Base-by-base conservation (phyloP, 2,329 filamentous ascomycete species). In the Teratosphaeria zuluensis region DNA sequence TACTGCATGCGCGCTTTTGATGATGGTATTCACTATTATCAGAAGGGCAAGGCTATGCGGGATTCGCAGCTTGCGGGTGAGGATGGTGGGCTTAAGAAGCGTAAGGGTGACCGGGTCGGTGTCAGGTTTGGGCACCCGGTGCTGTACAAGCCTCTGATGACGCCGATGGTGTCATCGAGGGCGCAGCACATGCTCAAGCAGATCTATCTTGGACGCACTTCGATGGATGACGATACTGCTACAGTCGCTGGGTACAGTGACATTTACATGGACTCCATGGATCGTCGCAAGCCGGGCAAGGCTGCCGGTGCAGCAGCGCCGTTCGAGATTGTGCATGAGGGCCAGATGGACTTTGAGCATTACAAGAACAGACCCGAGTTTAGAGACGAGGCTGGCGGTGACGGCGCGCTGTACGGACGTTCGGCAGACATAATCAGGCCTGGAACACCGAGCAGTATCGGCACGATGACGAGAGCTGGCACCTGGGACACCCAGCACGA, bases 161-260 rank as follows among this genome's bases (percentile, higher is more conserved):
- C 91, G 0, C 92, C 92, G 2, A 96, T 97, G 92, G 92, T 97
- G 3, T 88, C 95, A 67, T 88, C 90, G 57, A 95, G 89, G 74
- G 90, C 90, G 2, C 89, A 94, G 68, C 91, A 94, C 60, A 81
- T 94, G 48, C 81, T 99, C 9, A 86, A 87, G n/a, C 84, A 88
- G 51, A 81, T 99, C 55, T 96, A 96, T 72, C 85, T 85, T 28
- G 92, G 92, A 11, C 86, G 92, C 4, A 71, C 67, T 2, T 68
- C 66, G 0, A 76, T 95, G 28, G 86, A 90, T 58, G 82, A 84
- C 1, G 81, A 84, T 31, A 82, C 84, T 30, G 77, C 81, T 0
- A 77, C 80, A 58, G 74, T 79, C 66, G 87, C 84, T 48, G 88
- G 87, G 31, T 92, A 94, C 75, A 92, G 89, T 32, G 92, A 96